Base-by-base conservation (phyloP, 2,329 filamentous ascomycete species). In the Sclerotinia sclerotiorum region DNA sequence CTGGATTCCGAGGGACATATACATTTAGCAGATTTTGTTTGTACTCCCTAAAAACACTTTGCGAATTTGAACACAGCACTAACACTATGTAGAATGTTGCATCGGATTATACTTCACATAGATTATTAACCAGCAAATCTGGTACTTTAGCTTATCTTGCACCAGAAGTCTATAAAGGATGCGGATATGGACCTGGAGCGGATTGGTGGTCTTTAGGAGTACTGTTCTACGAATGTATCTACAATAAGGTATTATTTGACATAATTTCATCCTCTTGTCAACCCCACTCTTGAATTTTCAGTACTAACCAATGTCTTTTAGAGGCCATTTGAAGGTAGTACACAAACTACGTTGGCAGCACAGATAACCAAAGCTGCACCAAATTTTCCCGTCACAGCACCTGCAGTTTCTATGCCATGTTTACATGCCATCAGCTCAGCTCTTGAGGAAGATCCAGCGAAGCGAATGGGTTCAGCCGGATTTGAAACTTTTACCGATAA, bases 161-260 rank as follows among this genome's bases (percentile, higher is more conserved):
- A 1, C 95, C 95, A 5, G 95, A 99, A 79, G 95, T 98, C 2
- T 99, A 98, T 76, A 86, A 89, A 72, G 94, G 94, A 61, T 90
- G 88, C 70, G 95, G 95, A 51, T 99, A 99, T 77, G 89, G 91
- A 70, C 88, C 89, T 58, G 92, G 95, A 74, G 94, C 95, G 54
- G 95, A 99, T 79, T 99, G 95, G 95, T 99, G 95, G 95, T 98
- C 95, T 7, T 81, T 99, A 29, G 95, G 95, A 61, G 95, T 99
- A 57, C 86, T 97, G n/a, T 98, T 98, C 79, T 99, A 97, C 79
- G 95, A 99, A 80, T 98, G 95, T 84, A 97, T 99, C 73, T 99
- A 98, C 82, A 97, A 96, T 82, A 98, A 96, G 89, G 93, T 93
- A 80, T 65, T 84, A 77, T 65, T 51, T n/a, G 21, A 51, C 58